Percentiles rank a stretch among this genome's conserved stretches.
Conservation (phyloP, 208 protist species). For the Ichthyophonus hoferi region DNA sequence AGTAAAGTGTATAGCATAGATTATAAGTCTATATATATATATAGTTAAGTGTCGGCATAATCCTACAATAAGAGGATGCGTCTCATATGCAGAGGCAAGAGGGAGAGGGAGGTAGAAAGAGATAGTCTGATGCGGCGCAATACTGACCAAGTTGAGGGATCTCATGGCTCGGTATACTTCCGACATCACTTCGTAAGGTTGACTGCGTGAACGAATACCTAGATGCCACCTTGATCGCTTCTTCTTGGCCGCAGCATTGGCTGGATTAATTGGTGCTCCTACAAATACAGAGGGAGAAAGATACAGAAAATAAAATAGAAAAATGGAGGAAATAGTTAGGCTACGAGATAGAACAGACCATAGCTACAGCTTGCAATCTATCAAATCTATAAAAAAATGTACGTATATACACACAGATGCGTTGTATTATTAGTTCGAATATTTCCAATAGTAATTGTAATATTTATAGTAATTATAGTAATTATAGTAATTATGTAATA, state of each 20-base stretch:
- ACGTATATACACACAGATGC: too few relatives aligned
- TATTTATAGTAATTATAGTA: too few relatives aligned
- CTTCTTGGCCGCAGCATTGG: background rate
- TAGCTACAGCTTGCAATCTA: too few relatives aligned
- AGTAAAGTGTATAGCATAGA: background rate
- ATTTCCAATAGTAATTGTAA: too few relatives aligned
- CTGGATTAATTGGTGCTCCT: too few relatives aligned
- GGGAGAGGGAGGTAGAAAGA: background rate
- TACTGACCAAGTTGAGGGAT: background rate
- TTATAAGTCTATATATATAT: background rate
- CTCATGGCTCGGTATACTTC: conserved; percentile 39
- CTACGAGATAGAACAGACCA: too few relatives aligned
- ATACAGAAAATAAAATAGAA: too few relatives aligned
- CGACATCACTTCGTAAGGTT: conserved; percentile 43
- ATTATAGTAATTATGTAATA: too few relatives aligned
- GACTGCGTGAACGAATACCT: conserved; percentile 36
- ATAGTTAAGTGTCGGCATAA: background rate
- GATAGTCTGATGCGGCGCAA: background rate
- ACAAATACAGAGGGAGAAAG: too few relatives aligned
- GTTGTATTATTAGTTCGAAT: too few relatives aligned
- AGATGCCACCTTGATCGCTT: conserved; percentile 47
- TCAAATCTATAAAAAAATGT: too few relatives aligned
- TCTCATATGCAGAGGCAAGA: background rate
- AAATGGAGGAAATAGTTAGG: too few relatives aligned
- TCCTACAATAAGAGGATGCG: background rate